These are phyloP conservation scores for Phyllosticta paracitricarpa DNA, from an alignment of 2,329 filamentous ascomycete genomes.

Conservation along the genomic window DNA sequence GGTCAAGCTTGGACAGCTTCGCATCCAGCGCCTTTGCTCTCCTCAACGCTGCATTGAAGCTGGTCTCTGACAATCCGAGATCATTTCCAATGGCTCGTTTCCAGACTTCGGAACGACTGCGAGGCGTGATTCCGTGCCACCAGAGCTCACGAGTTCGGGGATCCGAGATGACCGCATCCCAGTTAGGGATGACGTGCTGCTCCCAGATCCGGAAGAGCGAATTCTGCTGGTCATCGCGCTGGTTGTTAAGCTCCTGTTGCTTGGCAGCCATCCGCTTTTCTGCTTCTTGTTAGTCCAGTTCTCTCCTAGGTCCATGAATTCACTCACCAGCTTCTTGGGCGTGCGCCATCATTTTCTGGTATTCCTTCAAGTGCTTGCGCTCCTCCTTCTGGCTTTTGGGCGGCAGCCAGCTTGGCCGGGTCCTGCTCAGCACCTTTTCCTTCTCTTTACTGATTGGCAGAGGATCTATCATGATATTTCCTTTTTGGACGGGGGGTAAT, in stretches of 20 bases:
- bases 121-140: conserved; percentile 70
- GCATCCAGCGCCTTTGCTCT: conserved; percentile 55
- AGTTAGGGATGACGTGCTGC: conserved; percentile 64
- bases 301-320: neutral
- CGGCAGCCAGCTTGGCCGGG: conserved; percentile 69
- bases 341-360: conserved; percentile 69
- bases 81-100: conserved; percentile 62
- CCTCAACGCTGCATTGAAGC: conserved; percentile 60
- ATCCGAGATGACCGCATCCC: conserved; percentile 60
- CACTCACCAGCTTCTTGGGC: conserved; percentile 46
- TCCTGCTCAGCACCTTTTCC: conserved; percentile 70
- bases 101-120: conserved; percentile 62
- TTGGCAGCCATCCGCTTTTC: conserved; percentile 42
- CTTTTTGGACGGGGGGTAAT: conserved; percentile 57
- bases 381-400: conserved; percentile 88
- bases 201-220: conserved; percentile 57
- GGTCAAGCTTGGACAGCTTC: conserved; percentile 38
- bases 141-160: conserved; percentile 64
- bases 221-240: conserved; percentile 41
- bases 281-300: conserved; percentile 12
- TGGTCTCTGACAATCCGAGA: conserved; percentile 54
- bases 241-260: conserved; percentile 42
- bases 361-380: conserved; percentile 74
- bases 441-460: conserved; percentile 79
- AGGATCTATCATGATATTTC: conserved; percentile 75